Evolutionary conservation across 495 filamentous ascomycete species (phyloP), one percentile per base, ranked within the genome.

Genomic region (Podospora sp.): DNA sequence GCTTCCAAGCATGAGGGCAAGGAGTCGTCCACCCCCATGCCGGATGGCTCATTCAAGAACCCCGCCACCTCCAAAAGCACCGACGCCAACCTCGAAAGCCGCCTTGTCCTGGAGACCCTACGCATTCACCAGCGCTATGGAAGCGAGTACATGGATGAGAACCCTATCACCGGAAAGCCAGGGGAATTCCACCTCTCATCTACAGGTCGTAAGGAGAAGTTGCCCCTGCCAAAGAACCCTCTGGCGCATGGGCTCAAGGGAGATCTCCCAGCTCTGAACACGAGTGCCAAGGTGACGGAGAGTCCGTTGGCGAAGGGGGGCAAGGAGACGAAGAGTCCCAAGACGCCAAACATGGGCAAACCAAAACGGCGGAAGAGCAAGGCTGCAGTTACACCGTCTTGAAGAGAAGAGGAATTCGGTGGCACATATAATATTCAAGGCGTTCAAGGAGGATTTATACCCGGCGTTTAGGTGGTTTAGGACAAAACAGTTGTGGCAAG

Each of bases 61-160:
- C 6, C 81, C 53, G 66, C 77, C 51, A 27, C 80, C 4, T 66
- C 75, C 55, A 78, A 71, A 56, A 67, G 68, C 60, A 75, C 65
- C 40, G 81, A 80, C 69, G 66, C 73, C 18, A 74, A 75, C 8
- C 73, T 85, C 6, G 77, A 79, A 21, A 72, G 77, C n/a, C 85
- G 87, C 16, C 83, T 88, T 46, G 78, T 93, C 5, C 87, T 88
- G 62, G 89, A 95, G 65, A 85, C 89, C 0, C 86, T 92, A 58
- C 80, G 81, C 60, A 81, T 95, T 26, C 80, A 89, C 56, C 76
- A 88, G 18, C 83, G 84, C 40, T 89, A 88, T 64, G 87, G 85
- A 25, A 86, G 90, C 57, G 94, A 98, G 62, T 96, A 87, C 77
- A 93, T 95, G 87, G 93, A 99, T 77, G 93, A 97, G 75, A 95